phyloP scores from a whole-genome alignment of 2,329 filamentous ascomycete genomes.

The Chaetomiaceae sp. region DNA sequence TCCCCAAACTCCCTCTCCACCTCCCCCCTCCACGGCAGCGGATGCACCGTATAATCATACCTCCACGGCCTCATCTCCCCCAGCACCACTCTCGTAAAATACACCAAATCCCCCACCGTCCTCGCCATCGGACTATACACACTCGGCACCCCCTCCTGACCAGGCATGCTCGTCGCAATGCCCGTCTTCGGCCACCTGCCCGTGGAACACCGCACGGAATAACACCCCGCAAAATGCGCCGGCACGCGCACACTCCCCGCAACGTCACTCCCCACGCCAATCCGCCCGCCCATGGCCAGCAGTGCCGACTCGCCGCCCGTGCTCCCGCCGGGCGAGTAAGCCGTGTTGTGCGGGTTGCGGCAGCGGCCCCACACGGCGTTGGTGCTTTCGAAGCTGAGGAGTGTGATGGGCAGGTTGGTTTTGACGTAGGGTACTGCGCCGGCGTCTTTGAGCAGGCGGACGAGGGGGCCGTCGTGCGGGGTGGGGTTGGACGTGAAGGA shows the following conservation, averaged over 20 bases:
- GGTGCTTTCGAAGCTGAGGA: conserved; percentile 79
- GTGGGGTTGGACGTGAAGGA: conserved; percentile 63
- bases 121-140: conserved; percentile 92
- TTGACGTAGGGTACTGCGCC: conserved; percentile 90
- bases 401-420: conserved; percentile 81
- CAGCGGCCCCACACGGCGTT: conserved; percentile 75
- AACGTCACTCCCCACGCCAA: conserved; percentile 87
- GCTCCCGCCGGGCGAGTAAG: conserved; percentile 83
- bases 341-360: conserved; percentile 76
- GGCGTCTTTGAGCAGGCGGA: conserved; percentile 76
- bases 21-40: conserved; percentile 69
- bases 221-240: conserved; percentile 86
- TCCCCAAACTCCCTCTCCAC: conserved; percentile 59
- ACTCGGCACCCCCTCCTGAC: conserved; percentile 82
- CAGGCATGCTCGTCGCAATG: conserved; percentile 81
- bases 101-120: conserved; percentile 74
- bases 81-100: conserved; percentile 76
- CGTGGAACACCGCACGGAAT: conserved; percentile 79
- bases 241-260: conserved; percentile 83
- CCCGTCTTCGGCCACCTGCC: conserved; percentile 86
- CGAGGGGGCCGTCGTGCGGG: conserved; percentile 63
- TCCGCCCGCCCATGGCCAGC: conserved; percentile 74
- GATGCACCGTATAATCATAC: conserved; percentile 82
- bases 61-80: conserved; percentile 75
- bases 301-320: conserved; percentile 83